Evolutionary conservation across 768 basidiomycete genomes (phyloP), one percentile per base, ranked within the genome.

Genomic region (Cystofilobasidium macerans): DNA sequence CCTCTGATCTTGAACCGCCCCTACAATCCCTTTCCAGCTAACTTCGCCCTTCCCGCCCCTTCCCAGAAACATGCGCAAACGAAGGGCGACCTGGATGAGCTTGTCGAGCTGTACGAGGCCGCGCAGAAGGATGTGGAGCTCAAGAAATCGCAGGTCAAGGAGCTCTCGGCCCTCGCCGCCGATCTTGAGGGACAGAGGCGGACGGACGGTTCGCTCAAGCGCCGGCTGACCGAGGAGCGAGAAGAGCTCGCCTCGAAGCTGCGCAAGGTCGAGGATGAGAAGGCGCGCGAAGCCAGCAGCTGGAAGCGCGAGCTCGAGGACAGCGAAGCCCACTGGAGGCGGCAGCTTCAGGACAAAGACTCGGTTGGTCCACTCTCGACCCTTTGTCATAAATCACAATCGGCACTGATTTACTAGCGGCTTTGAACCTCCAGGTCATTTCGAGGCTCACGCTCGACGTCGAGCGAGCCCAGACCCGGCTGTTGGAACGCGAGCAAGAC

Each of bases 401-500:
- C n/a, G n/a, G n/a, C n/a, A n/a, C n/a, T n/a, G n/a, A n/a, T n/a
- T n/a, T n/a, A n/a, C n/a, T n/a, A n/a, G n/a, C n/a, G n/a, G n/a
- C 56, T 53, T 20, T 13, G 22, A 0, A 30, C 45, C 53, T n/a
- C 4, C 61, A 72, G 71, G 61, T 54, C 51, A 69, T 71, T 54
- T 35, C 63, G 20, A 71, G 74, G 2, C 64, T 76, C 14, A 64
- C 68, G 8, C 24, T 67, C 4, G 76, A 78, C 24, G 48, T 78
- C 16, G 73, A 76, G 16, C 66, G 72, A 20, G 70, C 73, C n/a
- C 67, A 73, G 38, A 69, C 71, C 14, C 77, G 86, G 12, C 80
- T 95, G 0, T 76, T 79, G 3, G 84, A 86, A 69, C 84, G 89
- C 42, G 89, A 93, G 66, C 73, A 79, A 0, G 93, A 98, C 72